Evolutionary conservation across 768 basidiomycete species (phyloP).

Genomic region (Cubamyces sp.): DNA sequence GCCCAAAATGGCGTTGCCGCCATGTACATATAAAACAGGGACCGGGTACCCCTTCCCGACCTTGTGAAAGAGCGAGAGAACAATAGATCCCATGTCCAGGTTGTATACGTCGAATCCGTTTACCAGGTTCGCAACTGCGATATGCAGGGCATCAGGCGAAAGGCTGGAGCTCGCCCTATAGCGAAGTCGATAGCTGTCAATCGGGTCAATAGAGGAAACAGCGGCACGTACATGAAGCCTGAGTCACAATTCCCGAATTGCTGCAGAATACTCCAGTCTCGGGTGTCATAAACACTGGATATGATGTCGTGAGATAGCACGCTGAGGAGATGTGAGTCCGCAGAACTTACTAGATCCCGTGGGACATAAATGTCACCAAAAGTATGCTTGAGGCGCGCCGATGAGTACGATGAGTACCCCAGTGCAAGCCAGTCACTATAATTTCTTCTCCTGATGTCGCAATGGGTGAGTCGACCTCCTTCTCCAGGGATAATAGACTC

Average conservation of each 20-base stretch:
- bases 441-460: not conserved
- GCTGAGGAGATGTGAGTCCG: not conserved
- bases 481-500: not conserved
- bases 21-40: not conserved
- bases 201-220: no score
- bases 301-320: not conserved
- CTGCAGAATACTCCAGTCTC: not conserved
- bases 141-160: not conserved
- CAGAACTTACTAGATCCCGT: not conserved
- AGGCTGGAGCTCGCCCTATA: not conserved
- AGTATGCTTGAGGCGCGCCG: not conserved
- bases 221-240: not conserved
- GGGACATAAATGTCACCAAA: not conserved
- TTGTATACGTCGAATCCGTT: slow-evolving; percentile 2
- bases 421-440: not conserved
- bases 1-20: not conserved
- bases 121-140: not conserved
- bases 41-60: not conserved
- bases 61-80: not conserved
- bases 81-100: not conserved
- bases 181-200: no score
- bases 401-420: not conserved
- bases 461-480: not conserved
- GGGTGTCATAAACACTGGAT: not conserved
- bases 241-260: not conserved